phyloP scores from a whole-genome alignment of 2,329 filamentous ascomycete species.

The Akanthomyces uredinophilus region DNA sequence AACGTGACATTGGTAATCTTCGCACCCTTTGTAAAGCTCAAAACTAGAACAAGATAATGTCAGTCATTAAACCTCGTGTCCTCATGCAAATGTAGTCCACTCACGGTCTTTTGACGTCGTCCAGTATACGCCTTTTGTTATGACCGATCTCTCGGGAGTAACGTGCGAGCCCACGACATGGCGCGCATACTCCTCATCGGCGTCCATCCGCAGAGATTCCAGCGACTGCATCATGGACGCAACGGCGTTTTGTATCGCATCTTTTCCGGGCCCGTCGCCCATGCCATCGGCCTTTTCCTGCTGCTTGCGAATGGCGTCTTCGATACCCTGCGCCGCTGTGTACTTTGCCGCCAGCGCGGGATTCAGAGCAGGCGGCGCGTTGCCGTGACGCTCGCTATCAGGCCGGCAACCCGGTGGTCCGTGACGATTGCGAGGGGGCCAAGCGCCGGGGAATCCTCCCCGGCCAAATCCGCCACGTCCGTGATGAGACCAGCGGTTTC shows the following conservation, averaged over 20 bases:
- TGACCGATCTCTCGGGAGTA: not conserved
- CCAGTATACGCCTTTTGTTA: not conserved
- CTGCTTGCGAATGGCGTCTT: slow-evolving; percentile 18
- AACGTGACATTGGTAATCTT: slow-evolving; percentile 2
- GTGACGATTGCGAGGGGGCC: not conserved
- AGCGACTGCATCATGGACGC: slow-evolving; percentile 34
- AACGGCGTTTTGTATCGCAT: slow-evolving; percentile 30
- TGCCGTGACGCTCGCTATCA: slow-evolving; percentile 14
- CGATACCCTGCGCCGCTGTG: slow-evolving; percentile 29
- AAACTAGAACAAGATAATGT: not conserved
- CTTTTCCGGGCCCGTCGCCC: slow-evolving; percentile 20
- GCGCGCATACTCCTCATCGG: slow-evolving; percentile 43
- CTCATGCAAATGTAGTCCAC: not conserved
- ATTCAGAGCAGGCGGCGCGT: slow-evolving; percentile 17
- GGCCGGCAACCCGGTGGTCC: slow-evolving; percentile 30
- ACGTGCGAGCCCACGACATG: slow-evolving; percentile 30
- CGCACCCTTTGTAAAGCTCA: not conserved
- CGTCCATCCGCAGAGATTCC: slow-evolving; percentile 36
- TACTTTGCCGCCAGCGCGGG: slow-evolving; percentile 32
- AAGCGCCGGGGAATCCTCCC: slow-evolving; percentile 14
- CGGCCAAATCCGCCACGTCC: not conserved
- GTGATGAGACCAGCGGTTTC: not conserved
- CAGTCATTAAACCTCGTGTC: not conserved
- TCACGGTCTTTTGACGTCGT: slow-evolving; percentile 5
- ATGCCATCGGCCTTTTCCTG: slow-evolving; percentile 28